Evolutionary conservation across 2,329 filamentous ascomycete species (phyloP).

Genomic region (Coniochaeta ligniaria): DNA sequence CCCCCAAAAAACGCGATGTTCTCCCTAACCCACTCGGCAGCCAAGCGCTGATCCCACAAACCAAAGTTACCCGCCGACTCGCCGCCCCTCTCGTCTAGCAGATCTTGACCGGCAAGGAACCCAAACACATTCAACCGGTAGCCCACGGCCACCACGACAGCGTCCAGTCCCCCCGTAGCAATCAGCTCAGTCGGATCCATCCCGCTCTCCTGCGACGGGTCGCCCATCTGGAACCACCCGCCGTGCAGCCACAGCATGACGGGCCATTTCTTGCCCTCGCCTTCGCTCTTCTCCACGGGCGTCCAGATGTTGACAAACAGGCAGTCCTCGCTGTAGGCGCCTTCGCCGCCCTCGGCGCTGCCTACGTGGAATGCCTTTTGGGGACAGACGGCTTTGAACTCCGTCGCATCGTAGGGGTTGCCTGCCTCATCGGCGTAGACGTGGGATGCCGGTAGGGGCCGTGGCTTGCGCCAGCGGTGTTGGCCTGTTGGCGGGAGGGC

Average conservation of each 20-base stretch:
- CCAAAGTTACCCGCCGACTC: slow-evolving; percentile 15
- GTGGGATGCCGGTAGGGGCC: neutral
- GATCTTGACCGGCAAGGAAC: slow-evolving; percentile 34
- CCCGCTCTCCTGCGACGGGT: slow-evolving; percentile 30
- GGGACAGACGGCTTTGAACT: slow-evolving; percentile 23
- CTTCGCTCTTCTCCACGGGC: slow-evolving; percentile 21
- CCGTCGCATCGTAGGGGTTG: neutral
- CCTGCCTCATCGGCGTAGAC: neutral
- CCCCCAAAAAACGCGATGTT: slow-evolving; percentile 39
- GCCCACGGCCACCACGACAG: slow-evolving; percentile 35
- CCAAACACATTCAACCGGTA: slow-evolving; percentile 41
- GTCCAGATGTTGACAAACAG: slow-evolving; percentile 42
- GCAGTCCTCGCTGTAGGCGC: slow-evolving; percentile 36
- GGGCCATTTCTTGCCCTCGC: slow-evolving; percentile 21
- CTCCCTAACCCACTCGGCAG: slow-evolving; percentile 41
- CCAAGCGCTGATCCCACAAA: slow-evolving; percentile 39
- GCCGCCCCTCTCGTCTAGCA: slow-evolving; percentile 27
- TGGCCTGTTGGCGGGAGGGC: neutral
- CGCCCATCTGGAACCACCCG: slow-evolving; percentile 40
- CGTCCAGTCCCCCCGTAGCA: slow-evolving; percentile 24
- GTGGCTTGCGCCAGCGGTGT: neutral
- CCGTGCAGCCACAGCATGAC: slow-evolving; percentile 36
- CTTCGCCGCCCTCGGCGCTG: slow-evolving; percentile 10
- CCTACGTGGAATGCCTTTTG: slow-evolving; percentile 19
- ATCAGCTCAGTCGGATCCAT: slow-evolving; percentile 37